Conservation (phyloP, 1,284 basidiomycete species). For the Marasmius sp. region DNA sequence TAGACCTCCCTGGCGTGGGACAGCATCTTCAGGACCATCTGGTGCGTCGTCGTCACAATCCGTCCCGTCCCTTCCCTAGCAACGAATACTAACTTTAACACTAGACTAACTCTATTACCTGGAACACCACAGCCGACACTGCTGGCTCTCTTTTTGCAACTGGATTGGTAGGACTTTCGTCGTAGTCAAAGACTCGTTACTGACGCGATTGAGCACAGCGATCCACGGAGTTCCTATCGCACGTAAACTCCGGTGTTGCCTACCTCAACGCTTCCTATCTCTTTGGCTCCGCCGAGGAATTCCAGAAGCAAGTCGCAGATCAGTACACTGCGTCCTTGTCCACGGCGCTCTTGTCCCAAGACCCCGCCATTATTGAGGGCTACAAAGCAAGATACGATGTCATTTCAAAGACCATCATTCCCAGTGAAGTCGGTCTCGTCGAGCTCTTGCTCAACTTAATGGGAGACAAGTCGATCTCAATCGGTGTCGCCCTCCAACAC, state of each 20-base stretch:
- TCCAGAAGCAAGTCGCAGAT: constrained; percentile 31
- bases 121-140: constrained; percentile 45
- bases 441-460: constrained; percentile 66
- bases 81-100: constrained; percentile 12
- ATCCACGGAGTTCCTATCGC: constrained; percentile 51
- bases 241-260: constrained; percentile 67
- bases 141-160: constrained; percentile 39
- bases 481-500: constrained; percentile 71
- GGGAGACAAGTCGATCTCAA: constrained; percentile 43
- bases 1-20: constrained; percentile 72
- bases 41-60: constrained; percentile 27
- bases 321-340: constrained; percentile 11
- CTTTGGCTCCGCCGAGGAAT: constrained; percentile 36
- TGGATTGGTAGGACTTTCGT: constrained; percentile 23
- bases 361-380: constrained; percentile 52
- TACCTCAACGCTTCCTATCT: constrained; percentile 61
- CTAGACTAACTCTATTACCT: constrained; percentile 49
- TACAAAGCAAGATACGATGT: constrained; percentile 63
- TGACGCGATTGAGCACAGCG: constrained; percentile 17
- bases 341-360: constrained; percentile 44
- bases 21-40: constrained; percentile 77
- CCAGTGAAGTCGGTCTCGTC: constrained; percentile 47
- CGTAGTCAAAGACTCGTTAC: background rate
- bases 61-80: constrained; percentile 1
- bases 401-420: constrained; percentile 44